Conservation (phyloP, 2,329 filamentous ascomycete genomes). For the Ophiostoma novo-ulmi region DNA sequence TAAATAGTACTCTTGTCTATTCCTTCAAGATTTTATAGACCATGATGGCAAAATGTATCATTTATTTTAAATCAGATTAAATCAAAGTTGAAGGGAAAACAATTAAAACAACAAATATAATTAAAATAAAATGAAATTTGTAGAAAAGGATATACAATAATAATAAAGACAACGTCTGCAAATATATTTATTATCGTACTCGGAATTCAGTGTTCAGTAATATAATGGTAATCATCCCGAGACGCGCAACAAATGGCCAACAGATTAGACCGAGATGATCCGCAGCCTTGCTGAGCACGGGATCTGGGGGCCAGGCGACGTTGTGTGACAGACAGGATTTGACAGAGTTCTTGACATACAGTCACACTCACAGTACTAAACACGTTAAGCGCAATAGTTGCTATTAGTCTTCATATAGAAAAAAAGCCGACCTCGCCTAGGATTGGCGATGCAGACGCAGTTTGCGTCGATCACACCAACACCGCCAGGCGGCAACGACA, state of each 20-base stretch:
- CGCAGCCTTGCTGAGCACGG: slow-evolving; percentile 3
- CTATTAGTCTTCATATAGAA: no score
- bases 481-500: not conserved
- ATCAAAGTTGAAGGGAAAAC: not conserved
- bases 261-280: not conserved
- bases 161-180: not conserved
- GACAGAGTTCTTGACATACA: not conserved
- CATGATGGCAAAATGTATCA: no score
- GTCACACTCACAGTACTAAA: not conserved
- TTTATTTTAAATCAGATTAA: not conserved
- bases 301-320: slow-evolving; percentile 6
- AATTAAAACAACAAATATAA: not conserved
- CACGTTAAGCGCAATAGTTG: not conserved
- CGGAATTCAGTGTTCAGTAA: not conserved
- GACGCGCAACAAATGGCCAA: not conserved
- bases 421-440: not conserved
- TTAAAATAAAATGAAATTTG: not conserved
- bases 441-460: not conserved
- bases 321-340: not conserved
- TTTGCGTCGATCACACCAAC: slow-evolving; percentile 12
- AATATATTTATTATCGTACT: not conserved
- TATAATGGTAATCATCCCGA: not conserved
- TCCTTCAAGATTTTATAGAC: no score
- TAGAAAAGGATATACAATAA: not conserved
- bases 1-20: no score